These are phyloP conservation scores for Crithidia thermophila DNA, from an alignment of 208 protist genomes.

Conservation along the genomic window DNA sequence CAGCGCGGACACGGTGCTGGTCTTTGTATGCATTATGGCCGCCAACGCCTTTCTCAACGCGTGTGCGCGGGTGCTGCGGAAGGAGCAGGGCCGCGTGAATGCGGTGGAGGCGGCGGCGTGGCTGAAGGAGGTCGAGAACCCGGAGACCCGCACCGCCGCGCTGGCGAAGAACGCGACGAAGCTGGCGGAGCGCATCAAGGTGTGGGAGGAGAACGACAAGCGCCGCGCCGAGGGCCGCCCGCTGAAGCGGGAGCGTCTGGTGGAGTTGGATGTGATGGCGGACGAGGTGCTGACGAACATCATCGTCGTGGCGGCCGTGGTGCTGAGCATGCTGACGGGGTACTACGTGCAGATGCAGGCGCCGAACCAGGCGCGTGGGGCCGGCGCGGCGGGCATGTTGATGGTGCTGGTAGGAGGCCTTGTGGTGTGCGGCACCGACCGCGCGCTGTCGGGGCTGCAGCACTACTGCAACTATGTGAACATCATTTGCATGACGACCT, in stretches of 20 bases:
- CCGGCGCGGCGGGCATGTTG: slow-evolving; percentile 37
- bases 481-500: slow-evolving; percentile 4
- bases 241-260: slow-evolving; percentile 30
- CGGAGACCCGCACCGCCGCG: slow-evolving; percentile 20
- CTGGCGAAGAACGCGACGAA: slow-evolving; percentile 16
- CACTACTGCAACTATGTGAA: slow-evolving; percentile 36
- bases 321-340: slow-evolving; percentile 27
- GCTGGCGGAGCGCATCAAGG: slow-evolving; percentile 27
- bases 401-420: slow-evolving; percentile 37
- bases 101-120: slow-evolving; percentile 18
- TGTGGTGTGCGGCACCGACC: slow-evolving; percentile 31
- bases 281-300: slow-evolving; percentile 54
- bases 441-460: slow-evolving; percentile 16
- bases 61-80: slow-evolving; percentile 30
- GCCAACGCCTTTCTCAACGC: slow-evolving; percentile 39
- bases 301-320: slow-evolving; percentile 39
- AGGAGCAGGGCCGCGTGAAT: slow-evolving; percentile 29
- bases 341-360: slow-evolving; percentile 36
- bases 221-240: slow-evolving; percentile 26
- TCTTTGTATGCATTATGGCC: slow-evolving; percentile 38
- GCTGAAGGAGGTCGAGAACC: slow-evolving; percentile 4
- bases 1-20: slow-evolving; percentile 56
- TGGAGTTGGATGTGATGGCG: slow-evolving; percentile 30
- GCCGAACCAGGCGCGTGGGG: slow-evolving; percentile 54
- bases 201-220: slow-evolving; percentile 38